Evolutionary conservation across 768 basidiomycete genomes (phyloP).

Genomic region (Russula lepida): DNA sequence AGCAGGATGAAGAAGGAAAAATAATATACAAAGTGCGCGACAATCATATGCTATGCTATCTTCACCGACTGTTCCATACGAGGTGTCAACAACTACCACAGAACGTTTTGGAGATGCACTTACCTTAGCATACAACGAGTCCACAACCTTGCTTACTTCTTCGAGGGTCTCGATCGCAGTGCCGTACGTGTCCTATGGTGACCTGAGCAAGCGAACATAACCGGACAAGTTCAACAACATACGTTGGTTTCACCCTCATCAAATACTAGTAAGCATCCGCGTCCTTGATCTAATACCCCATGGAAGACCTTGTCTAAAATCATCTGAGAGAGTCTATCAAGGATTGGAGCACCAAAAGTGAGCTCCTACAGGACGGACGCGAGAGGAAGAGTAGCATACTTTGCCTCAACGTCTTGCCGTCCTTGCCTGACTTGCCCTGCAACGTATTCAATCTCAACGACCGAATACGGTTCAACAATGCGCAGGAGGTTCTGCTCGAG

Average conservation of each 20-base stretch:
- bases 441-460: slow-evolving; percentile 85
- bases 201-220: background rate
- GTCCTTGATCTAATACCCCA: slow-evolving; percentile 94
- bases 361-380: background rate
- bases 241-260: slow-evolving; percentile 82
- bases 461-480: slow-evolving; percentile 92
- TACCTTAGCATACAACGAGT: slow-evolving; percentile 84
- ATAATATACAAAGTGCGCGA: background rate
- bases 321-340: slow-evolving; percentile 84
- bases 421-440: slow-evolving; percentile 83
- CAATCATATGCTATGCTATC: slow-evolving; percentile 17
- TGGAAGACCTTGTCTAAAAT: slow-evolving; percentile 91
- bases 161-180: slow-evolving; percentile 84
- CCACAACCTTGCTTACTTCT: slow-evolving; percentile 91
- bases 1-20: background rate
- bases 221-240: slow-evolving; percentile 28
- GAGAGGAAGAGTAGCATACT: slow-evolving; percentile 46
- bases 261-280: slow-evolving; percentile 86
- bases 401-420: slow-evolving; percentile 80
- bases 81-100: background rate
- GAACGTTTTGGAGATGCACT: slow-evolving; percentile 21
- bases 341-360: background rate
- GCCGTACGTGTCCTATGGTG: slow-evolving; percentile 68
- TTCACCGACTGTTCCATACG: slow-evolving; percentile 15
- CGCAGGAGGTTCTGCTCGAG: slow-evolving; percentile 92